A percentile compares a stretch with the other conserved stretches of the same genome.
Evolutionary conservation across 1,284 basidiomycete species (phyloP).

Genomic region (Sutorius eximius): DNA sequence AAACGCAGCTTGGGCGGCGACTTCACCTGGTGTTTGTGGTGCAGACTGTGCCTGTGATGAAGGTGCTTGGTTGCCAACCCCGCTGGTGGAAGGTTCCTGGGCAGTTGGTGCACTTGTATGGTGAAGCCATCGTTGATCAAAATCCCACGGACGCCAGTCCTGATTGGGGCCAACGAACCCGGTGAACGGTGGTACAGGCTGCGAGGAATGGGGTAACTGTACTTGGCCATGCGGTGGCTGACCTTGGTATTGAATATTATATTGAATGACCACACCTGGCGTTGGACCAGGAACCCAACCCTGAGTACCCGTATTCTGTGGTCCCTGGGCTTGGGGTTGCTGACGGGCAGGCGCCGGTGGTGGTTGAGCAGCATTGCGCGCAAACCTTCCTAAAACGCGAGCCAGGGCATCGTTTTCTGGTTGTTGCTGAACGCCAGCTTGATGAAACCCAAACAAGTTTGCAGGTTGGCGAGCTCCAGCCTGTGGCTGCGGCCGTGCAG

Average conservation of each 20-base stretch:
- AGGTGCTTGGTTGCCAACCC: slow-evolving; percentile 5
- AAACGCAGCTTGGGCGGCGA: slow-evolving; percentile 46
- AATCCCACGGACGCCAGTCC: slow-evolving; percentile 62
- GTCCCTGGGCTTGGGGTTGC: slow-evolving; percentile 20
- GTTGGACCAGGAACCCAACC: slow-evolving; percentile 34
- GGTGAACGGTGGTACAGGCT: slow-evolving; percentile 45
- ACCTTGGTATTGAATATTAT: slow-evolving; percentile 55
- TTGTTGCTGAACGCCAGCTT: slow-evolving; percentile 31
- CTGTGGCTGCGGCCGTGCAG: slow-evolving; percentile 38
- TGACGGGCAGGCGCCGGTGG: slow-evolving; percentile 22
- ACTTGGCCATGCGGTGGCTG: slow-evolving; percentile 27
- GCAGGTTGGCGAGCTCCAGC: slow-evolving; percentile 31
- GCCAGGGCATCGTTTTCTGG: slow-evolving; percentile 38
- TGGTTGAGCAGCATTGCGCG: slow-evolving; percentile 40
- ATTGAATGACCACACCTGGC: slow-evolving; percentile 51
- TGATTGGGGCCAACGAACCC: slow-evolving; percentile 65
- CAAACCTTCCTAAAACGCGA: slow-evolving; percentile 51
- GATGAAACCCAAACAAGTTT: slow-evolving; percentile 31
- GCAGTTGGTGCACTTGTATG: slow-evolving; percentile 6
- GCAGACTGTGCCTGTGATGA: slow-evolving; percentile 16
- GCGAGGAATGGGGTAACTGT: slow-evolving; percentile 33
- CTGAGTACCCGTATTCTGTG: slow-evolving; percentile 28
- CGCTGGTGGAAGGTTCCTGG: slow-evolving; percentile 9
- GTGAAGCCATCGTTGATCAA: slow-evolving; percentile 36
- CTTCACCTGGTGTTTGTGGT: slow-evolving; percentile 40